A percentile compares a stretch with the other conserved stretches of the same genome.
These are phyloP conservation scores for Zopfochytrium polystomum DNA, from an alignment of 371 early-diverging fungal species.

Conservation along the genomic window DNA sequence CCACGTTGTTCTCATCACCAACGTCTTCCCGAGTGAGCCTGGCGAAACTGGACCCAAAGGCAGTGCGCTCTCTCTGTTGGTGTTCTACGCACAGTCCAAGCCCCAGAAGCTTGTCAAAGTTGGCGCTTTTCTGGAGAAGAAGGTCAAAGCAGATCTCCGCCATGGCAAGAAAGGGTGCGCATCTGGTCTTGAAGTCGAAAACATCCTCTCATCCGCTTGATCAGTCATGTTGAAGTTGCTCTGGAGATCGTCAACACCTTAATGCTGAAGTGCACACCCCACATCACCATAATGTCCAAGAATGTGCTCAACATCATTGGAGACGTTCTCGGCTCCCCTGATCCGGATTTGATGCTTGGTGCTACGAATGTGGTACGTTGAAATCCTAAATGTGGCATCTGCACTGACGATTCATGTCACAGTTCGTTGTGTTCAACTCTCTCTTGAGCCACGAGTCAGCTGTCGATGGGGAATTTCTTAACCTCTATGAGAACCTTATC, in stretches of 20 bases:
- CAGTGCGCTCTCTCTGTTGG: conserved; percentile 81
- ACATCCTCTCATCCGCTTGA: background rate
- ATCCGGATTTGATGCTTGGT: conserved; percentile 48
- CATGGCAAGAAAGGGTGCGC: conserved; percentile 30
- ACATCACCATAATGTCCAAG: conserved; percentile 80
- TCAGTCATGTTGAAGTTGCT: conserved; percentile 38
- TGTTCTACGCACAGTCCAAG: conserved; percentile 84
- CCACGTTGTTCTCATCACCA: conserved; percentile 88
- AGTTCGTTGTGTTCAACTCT: conserved; percentile 70
- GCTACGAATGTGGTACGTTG: conserved; percentile 56
- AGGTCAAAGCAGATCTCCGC: conserved; percentile 50
- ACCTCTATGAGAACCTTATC: conserved; percentile 58
- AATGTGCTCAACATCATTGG: conserved; percentile 61
- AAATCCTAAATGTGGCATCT: background rate
- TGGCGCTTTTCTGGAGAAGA: conserved; percentile 76
- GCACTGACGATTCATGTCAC: background rate
- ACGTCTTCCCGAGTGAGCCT: conserved; percentile 83
- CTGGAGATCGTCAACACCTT: conserved; percentile 73
- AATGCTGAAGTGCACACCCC: conserved; percentile 63
- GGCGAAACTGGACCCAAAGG: conserved; percentile 76
- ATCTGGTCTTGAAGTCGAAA: background rate
- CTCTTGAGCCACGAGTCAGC: conserved; percentile 64
- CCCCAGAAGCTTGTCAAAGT: conserved; percentile 92
- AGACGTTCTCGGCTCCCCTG: conserved; percentile 51
- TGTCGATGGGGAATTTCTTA: conserved; percentile 65